Evolutionary conservation across 2,329 filamentous ascomycete genomes (phyloP).

Genomic region (Fusarium verrucosum): DNA sequence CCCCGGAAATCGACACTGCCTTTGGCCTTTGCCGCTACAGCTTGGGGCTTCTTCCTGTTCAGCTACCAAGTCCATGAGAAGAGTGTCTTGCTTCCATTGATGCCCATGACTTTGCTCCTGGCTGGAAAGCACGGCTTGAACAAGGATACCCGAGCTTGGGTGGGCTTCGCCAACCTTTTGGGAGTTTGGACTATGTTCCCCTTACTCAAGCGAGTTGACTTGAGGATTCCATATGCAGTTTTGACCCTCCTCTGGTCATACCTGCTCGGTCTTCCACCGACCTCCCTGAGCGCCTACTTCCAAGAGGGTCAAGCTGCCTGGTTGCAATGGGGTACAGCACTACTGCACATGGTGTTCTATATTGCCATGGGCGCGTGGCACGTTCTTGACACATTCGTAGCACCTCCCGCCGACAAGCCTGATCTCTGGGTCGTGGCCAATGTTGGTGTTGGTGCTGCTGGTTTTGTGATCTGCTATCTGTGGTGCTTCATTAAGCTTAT

Average conservation of each 20-base stretch:
- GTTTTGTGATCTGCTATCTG: slow-evolving; percentile 86
- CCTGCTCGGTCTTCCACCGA: slow-evolving; percentile 85
- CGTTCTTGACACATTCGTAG: slow-evolving; percentile 72
- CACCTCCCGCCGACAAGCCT: slow-evolving; percentile 79
- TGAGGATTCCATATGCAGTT: slow-evolving; percentile 85
- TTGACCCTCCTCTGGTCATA: slow-evolving; percentile 91
- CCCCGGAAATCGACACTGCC: slow-evolving; percentile 82
- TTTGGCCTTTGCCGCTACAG: slow-evolving; percentile 80
- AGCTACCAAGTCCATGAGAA: slow-evolving; percentile 99
- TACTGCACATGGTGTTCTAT: slow-evolving; percentile 82
- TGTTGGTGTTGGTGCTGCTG: slow-evolving; percentile 83
- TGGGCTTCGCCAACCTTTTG: slow-evolving; percentile 93
- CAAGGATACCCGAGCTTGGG: slow-evolving; percentile 83
- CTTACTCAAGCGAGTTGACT: slow-evolving; percentile 82
- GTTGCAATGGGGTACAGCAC: slow-evolving; percentile 63
- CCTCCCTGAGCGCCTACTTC: slow-evolving; percentile 74
- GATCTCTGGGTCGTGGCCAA: slow-evolving; percentile 96
- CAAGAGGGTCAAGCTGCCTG: slow-evolving; percentile 53
- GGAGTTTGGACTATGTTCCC: slow-evolving; percentile 95
- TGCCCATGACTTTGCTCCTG: slow-evolving; percentile 91
- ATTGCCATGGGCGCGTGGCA: slow-evolving; percentile 84
- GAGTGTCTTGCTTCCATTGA: slow-evolving; percentile 88
- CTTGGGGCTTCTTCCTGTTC: slow-evolving; percentile 98
- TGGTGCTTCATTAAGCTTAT: slow-evolving; percentile 84
- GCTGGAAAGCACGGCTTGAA: slow-evolving; percentile 80